A percentile compares a stretch with the other conserved stretches of the same genome.
phyloP scores from a whole-genome alignment of 129 eudicot species.

The Heracleum sosnowskyi region DNA sequence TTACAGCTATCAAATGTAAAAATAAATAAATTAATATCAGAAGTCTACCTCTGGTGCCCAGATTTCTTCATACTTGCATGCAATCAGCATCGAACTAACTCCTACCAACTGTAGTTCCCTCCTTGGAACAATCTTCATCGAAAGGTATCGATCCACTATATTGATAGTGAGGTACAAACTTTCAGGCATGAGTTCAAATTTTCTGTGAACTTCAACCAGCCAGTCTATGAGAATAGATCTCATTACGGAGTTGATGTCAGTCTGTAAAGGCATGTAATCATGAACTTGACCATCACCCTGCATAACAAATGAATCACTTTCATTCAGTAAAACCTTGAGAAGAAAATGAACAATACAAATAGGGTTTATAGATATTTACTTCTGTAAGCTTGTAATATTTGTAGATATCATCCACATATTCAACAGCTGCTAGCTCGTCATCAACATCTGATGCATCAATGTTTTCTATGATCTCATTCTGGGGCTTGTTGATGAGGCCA shows the following conservation, averaged over 20 bases:
- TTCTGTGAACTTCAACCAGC: conserved; percentile 79
- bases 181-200: conserved; percentile 73
- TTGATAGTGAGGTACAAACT: conserved; percentile 73
- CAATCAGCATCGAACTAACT: conserved; percentile 70
- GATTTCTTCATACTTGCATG: conserved; percentile 90
- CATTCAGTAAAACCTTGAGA: not conserved
- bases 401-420: conserved; percentile 90
- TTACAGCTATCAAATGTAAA: not conserved
- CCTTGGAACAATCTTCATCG: conserved; percentile 45
- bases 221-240: conserved; percentile 76
- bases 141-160: conserved; percentile 64
- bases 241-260: conserved; percentile 64
- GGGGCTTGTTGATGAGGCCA: conserved; percentile 54
- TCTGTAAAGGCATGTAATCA: conserved; percentile 69
- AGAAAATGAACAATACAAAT: not conserved
- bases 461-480: conserved; percentile 32
- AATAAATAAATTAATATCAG: not conserved
- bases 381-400: conserved; percentile 65
- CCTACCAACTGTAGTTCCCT: conserved; percentile 85
- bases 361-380: conserved; percentile 15
- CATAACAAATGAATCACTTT: not conserved
- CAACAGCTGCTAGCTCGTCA: conserved; percentile 73
- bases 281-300: conserved; percentile 43
- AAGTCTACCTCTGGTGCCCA: conserved; percentile 85
- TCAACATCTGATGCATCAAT: conserved; percentile 62